Evolutionary conservation across 2,329 filamentous ascomycete species (phyloP), one percentile per base, ranked within the genome.

Genomic region (Sclerotinia subarctica): DNA sequence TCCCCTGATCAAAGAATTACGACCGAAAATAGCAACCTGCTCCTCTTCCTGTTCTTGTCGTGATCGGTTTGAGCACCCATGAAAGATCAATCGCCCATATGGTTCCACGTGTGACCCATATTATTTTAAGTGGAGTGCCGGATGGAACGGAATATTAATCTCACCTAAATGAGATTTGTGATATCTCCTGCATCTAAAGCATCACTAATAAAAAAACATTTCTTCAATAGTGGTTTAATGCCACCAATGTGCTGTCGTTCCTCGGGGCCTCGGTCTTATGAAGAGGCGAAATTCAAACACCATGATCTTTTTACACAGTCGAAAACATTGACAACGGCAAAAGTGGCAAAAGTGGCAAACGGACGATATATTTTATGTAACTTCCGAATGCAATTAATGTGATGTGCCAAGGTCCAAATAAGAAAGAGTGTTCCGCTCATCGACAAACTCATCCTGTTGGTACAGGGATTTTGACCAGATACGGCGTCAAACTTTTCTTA

Each of bases 381-480:
- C 19, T 24, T 11, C 29, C 29, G 29, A n/a, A n/a, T n/a, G 42
- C 38, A 32, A 5, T 11, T 26, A 29, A 32, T 15, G 15, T 17
- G 38, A 15, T 42, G 13, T 42, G 38, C 38, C 38, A 26, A 59
- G 38, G 24, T 47, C 19, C 15, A 47, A 21, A 32, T 21, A 35
- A 35, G 6, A 26, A 38, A 21, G 47, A 52, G 24, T 44, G 38
- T 24, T 44, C 24, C 46, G 24, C 2, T 26, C 35, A 32, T 35
- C 13, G 6, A 21, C 10, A n/a, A 32, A 46, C 26, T 32, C 46
- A 19, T 63, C 38, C 13, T 63, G 46, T 8, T 49, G 46, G 57
- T 60, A 60, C 26, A 60, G 42, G 42, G 42, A 13, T 47, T 60
- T 60, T 35, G 42, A 60, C 57, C 17, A 46, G 7, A 60, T 24